These are phyloP conservation scores for Neostapfia colusana DNA, from an alignment of 176 grass and related monocot genomes.

Conservation along the genomic window DNA sequence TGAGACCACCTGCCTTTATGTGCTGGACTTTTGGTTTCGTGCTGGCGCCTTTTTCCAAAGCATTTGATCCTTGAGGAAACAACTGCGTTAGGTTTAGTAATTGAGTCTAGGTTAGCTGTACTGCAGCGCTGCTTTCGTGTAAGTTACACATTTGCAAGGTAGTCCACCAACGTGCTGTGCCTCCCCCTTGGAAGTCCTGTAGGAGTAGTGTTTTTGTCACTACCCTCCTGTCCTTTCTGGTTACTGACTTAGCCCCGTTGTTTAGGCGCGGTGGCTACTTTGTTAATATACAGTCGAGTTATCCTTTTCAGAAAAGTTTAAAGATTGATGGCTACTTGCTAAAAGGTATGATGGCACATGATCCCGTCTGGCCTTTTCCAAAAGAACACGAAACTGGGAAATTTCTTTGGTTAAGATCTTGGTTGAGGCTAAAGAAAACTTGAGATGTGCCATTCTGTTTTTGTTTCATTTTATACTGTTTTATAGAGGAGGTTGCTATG, in stretches of 20 bases:
- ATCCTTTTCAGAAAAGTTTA: slow-evolving; percentile 37
- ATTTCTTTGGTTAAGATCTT: slow-evolving; percentile 17
- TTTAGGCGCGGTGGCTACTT: slow-evolving; percentile 32
- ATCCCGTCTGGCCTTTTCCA: slow-evolving; percentile 31
- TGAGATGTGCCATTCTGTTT: slow-evolving; percentile 50
- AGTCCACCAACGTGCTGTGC: slow-evolving; percentile 18
- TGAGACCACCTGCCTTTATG: slow-evolving; percentile 55
- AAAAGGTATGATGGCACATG: slow-evolving; percentile 40
- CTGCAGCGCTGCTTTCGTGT: slow-evolving; percentile 40
- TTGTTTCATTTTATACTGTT: slow-evolving; percentile 23
- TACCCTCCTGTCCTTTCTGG: slow-evolving; percentile 22
- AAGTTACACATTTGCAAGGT: slow-evolving; percentile 32
- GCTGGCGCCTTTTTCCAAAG: slow-evolving; percentile 40
- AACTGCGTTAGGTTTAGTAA: slow-evolving; percentile 20
- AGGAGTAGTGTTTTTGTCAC: slow-evolving; percentile 36
- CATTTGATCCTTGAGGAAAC: slow-evolving; percentile 37
- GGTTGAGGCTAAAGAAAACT: slow-evolving; percentile 41
- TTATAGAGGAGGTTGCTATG: slow-evolving; percentile 22
- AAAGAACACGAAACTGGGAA: not conserved
- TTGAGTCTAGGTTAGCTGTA: not conserved
- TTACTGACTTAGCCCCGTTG: slow-evolving; percentile 12
- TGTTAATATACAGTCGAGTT: slow-evolving; percentile 38
- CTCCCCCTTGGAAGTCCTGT: slow-evolving; percentile 19
- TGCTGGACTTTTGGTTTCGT: slow-evolving; percentile 41
- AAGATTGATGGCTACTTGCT: slow-evolving; percentile 25